Conservation (phyloP, 192 early-diverging fungal genomes). For the Coemansia sp. region DNA sequence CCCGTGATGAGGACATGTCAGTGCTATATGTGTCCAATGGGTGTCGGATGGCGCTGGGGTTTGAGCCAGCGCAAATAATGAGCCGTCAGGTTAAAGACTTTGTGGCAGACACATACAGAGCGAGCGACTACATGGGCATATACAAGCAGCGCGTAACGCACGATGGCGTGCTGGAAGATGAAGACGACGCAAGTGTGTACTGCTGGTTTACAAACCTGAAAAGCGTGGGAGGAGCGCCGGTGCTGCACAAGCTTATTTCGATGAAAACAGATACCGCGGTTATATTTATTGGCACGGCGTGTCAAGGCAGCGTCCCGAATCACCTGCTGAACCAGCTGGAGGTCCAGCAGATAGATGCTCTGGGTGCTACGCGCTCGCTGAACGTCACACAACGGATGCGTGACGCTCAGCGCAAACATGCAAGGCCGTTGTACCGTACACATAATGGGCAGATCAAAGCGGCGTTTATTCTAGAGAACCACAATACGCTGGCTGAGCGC, state of each 20-base stretch:
- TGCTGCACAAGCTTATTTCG: background rate
- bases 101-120: background rate
- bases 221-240: background rate
- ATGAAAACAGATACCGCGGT: background rate
- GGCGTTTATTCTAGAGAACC: slow-evolving; percentile 29
- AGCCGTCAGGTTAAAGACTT: background rate
- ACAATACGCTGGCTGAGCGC: too few species aligned
- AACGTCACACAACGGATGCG: background rate
- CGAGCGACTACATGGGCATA: slow-evolving; percentile 1
- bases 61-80: background rate
- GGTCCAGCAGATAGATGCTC: too few species aligned
- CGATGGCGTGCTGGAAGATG: background rate
- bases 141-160: background rate
- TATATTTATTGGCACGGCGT: background rate
- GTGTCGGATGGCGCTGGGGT: background rate
- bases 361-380: background rate
- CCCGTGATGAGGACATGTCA: background rate
- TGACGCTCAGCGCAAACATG: background rate
- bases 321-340: background rate
- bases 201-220: background rate
- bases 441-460: slow-evolving; percentile 24
- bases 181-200: background rate
- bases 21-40: background rate
- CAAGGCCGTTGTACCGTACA: slow-evolving; percentile 26
- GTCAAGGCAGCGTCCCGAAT: background rate